phyloP scores from a whole-genome alignment of 1,284 basidiomycete genomes.

The Xerocomus minutiporus region DNA sequence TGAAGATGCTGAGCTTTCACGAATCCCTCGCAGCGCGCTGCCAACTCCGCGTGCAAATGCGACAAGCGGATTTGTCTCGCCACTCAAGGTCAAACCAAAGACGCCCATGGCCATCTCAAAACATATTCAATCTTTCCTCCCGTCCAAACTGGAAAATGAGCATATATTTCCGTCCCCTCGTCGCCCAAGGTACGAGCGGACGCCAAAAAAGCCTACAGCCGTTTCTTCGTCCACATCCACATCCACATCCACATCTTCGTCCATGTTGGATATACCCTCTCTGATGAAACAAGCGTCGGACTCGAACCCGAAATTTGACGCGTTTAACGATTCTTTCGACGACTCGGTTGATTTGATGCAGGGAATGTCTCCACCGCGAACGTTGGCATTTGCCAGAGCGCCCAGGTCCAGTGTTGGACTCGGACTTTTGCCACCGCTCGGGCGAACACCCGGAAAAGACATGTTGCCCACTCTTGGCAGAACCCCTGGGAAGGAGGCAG shows the following conservation, averaged over 20 bases:
- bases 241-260: constrained; percentile 24
- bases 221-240: constrained; percentile 27
- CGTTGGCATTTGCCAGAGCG: constrained; percentile 79
- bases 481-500: constrained; percentile 62
- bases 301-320: constrained; percentile 32
- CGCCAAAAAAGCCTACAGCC: constrained; percentile 26
- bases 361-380: constrained; percentile 84
- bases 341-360: constrained; percentile 40
- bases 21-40: constrained; percentile 31
- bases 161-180: constrained; percentile 46
- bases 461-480: constrained; percentile 52
- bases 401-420: constrained; percentile 51
- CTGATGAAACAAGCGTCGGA: constrained; percentile 26
- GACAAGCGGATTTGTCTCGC: constrained; percentile 33
- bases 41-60: constrained; percentile 37
- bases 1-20: constrained; percentile 40
- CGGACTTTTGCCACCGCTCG: constrained; percentile 50
- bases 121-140: constrained; percentile 59
- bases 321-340: constrained; percentile 58
- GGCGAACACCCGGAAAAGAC: constrained; percentile 56
- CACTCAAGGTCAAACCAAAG: constrained; percentile 43
- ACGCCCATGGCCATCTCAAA: constrained; percentile 54
- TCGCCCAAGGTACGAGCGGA: constrained; percentile 31
- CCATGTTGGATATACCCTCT: constrained; percentile 28
- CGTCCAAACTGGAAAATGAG: constrained; percentile 51